phyloP scores from a whole-genome alignment of 2,329 filamentous ascomycete genomes.

The Balansia obtecta region DNA sequence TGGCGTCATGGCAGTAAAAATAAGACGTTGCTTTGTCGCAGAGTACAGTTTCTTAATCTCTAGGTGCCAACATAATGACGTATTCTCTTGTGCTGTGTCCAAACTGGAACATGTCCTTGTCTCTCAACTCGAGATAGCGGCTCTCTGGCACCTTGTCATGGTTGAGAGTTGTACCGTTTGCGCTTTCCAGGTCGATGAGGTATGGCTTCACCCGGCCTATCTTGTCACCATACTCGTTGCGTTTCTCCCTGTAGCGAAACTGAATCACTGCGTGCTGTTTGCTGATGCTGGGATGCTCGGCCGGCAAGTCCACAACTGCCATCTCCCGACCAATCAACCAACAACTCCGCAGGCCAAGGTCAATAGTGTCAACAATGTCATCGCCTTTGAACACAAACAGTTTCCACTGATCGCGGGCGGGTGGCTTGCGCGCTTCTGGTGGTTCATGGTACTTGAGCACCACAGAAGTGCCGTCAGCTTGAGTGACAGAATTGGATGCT shows the following conservation, averaged over 20 bases:
- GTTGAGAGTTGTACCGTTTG: conserved; percentile 81
- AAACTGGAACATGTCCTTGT: conserved; percentile 83
- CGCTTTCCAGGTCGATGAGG: conserved; percentile 84
- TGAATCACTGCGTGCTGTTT: conserved; percentile 95
- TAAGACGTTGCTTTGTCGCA: neutral
- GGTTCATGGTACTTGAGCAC: conserved; percentile 95
- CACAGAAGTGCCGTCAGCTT: conserved; percentile 61
- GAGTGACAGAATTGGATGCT: conserved; percentile 65
- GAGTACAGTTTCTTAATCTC: conserved; percentile 18
- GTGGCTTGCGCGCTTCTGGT: conserved; percentile 78
- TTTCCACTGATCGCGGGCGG: conserved; percentile 68
- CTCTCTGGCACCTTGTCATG: conserved; percentile 59
- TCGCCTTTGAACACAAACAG: conserved; percentile 84
- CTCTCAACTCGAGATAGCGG: conserved; percentile 73
- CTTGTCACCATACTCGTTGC: conserved; percentile 78
- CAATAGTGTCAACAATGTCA: conserved; percentile 70
- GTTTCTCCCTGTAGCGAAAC: conserved; percentile 73
- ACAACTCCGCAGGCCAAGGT: conserved; percentile 64
- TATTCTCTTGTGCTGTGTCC: conserved; percentile 86
- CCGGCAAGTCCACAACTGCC: conserved; percentile 66
- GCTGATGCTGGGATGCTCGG: conserved; percentile 86
- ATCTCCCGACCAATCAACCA: conserved; percentile 82
- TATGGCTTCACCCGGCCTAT: conserved; percentile 73
- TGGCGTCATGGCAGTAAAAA: too few species aligned
- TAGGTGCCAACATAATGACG: conserved; percentile 71